These are phyloP conservation scores for Cinnamomum micranthum DNA, from an alignment of 164 flowering plant genomes.

Conservation along the genomic window DNA sequence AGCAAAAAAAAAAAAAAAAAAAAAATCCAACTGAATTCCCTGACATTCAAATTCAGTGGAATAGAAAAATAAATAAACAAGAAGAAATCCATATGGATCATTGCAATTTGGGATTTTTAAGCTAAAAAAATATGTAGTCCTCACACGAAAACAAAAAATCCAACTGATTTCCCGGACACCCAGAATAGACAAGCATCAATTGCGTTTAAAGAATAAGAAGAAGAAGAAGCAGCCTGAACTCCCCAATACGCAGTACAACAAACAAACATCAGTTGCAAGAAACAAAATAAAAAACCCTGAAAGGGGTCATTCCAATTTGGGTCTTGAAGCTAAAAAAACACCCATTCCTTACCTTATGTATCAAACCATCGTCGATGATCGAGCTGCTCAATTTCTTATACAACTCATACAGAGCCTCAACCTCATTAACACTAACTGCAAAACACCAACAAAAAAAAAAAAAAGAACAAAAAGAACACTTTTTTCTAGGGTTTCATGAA, in stretches of 20 bases:
- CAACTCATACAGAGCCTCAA: slow-evolving; percentile 63
- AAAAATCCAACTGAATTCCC: no score
- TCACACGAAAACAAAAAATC: no score
- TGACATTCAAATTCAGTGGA: no score
- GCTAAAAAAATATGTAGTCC: no score
- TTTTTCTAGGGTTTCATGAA: background rate
- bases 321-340: background rate
- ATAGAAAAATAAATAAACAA: no score
- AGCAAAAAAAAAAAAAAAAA: no score
- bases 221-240: no score
- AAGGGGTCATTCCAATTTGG: background rate
- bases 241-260: background rate
- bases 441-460: background rate
- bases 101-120: no score
- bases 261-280: background rate
- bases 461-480: no score
- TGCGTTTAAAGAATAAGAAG: background rate
- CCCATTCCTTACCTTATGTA: slow-evolving; percentile 28
- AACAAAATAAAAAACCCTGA: no score
- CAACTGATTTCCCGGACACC: background rate
- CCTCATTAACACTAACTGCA: slow-evolving; percentile 69
- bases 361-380: slow-evolving; percentile 59
- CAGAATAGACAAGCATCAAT: background rate
- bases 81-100: no score
- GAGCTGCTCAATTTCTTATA: slow-evolving; percentile 68